Evolutionary conservation across 768 basidiomycete genomes (phyloP), one percentile per base, ranked within the genome.

Genomic region (Lepiota brunneoincarnata): DNA sequence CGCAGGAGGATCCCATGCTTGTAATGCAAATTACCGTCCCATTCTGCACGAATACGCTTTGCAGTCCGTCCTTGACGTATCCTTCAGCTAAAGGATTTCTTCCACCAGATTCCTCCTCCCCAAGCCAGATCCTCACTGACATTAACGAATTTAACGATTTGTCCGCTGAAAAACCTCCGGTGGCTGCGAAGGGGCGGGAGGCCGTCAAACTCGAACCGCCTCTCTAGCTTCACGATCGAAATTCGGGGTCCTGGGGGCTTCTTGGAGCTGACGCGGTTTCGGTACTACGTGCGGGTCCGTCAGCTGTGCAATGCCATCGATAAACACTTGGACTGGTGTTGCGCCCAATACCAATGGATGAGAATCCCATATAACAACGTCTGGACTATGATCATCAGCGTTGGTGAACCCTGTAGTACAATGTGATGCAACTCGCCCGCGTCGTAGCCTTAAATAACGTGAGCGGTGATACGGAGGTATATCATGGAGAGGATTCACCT

Each of bases 261-360:
- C 47, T 59, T 91, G 88, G 45, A 79, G 73, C 1, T 64, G 60
- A 0, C 60, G 55, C 0, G 80, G 76, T 63, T 89, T 89, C 4
- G 57, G 49, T 1, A 71, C 48, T 1, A 66, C 56, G 35, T 69
- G 55, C 0, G 83, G 71, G 2, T 63, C 21, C 4, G 61, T 48
- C 15, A 75, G 63, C 65, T 94, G 93, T 0, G 83, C 65, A 52
- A 93, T 87, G 10, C 92, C 92, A 59, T 95, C 93, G 51, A 93
- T 85, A 67, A 79, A 91, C 0, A 92, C 90, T 61, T 93, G 91
- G 3, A 72, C 67, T 0, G 93, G 92, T 1, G 90, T 92, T 0
- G 91, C 86, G 18, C 91, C 91, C 3, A 93, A 74, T 0, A 80
- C 63, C 21, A 95, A 75, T 0, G 91, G 93, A 66, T 93, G 90